Evolutionary conservation across 495 filamentous ascomycete genomes (phyloP).

Genomic region (Astrothelium macrocarpum): DNA sequence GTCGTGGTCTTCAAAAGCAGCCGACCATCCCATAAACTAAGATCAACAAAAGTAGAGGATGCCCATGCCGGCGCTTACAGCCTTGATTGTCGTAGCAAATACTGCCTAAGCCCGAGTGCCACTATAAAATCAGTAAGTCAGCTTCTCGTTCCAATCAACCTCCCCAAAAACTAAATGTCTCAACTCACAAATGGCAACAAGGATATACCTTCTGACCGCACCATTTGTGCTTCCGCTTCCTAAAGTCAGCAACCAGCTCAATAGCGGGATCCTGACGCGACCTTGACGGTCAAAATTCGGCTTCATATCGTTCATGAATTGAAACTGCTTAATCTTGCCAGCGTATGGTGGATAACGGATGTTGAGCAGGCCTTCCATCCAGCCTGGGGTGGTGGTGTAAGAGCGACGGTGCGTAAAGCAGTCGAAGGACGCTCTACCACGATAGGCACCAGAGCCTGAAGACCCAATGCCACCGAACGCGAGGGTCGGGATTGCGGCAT

Average conservation of each 20-base stretch:
- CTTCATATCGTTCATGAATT: conserved; percentile 45
- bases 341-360: conserved; percentile 76
- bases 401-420: conserved; percentile 69
- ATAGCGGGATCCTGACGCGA: conserved; percentile 33
- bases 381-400: conserved; percentile 64
- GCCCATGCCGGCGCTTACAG: not conserved
- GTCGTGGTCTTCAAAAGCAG: not conserved
- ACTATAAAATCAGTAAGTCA: not conserved
- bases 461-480: conserved; percentile 88
- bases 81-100: conserved; percentile 7
- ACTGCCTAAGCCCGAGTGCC: conserved; percentile 3
- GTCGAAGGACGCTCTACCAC: conserved; percentile 76
- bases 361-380: conserved; percentile 66
- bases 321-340: conserved; percentile 50
- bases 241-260: conserved; percentile 9
- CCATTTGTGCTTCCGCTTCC: conserved; percentile 7
- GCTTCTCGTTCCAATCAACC: not conserved
- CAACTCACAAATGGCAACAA: conserved; percentile 7
- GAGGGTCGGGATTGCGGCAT: conserved; percentile 63
- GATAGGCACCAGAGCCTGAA: conserved; percentile 73
- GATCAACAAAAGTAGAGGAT: too few species aligned
- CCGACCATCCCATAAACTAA: too few species aligned
- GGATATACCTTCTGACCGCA: conserved; percentile 3
- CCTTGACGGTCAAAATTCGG: conserved; percentile 84
- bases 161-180: not conserved